Conservation (phyloP, 2,329 filamentous ascomycete species). For the Trichoderma polysporum region DNA sequence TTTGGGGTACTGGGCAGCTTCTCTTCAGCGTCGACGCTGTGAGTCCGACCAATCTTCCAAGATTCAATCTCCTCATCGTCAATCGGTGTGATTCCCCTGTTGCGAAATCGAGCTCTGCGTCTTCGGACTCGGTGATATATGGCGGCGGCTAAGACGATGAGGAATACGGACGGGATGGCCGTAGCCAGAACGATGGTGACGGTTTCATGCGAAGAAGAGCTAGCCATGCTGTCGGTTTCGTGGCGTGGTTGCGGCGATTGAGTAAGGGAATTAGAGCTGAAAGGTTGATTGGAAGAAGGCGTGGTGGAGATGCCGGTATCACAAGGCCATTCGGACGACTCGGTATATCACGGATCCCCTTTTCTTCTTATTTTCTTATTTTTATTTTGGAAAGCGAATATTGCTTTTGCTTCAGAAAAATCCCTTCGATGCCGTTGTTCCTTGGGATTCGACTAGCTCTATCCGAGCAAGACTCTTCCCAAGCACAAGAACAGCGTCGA, state of each 20-base stretch:
- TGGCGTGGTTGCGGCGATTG: not conserved
- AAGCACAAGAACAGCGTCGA: not conserved
- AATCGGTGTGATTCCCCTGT: slow-evolving; percentile 59
- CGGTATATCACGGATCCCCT: not conserved
- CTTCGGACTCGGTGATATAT: slow-evolving; percentile 42
- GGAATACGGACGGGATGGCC: slow-evolving; percentile 46
- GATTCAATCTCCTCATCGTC: slow-evolving; percentile 65
- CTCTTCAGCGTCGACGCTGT: slow-evolving; percentile 27
- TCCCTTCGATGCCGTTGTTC: not conserved
- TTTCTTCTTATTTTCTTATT: not conserved
- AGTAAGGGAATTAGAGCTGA: no score
- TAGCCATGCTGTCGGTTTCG: slow-evolving; percentile 13
- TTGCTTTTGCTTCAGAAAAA: not conserved
- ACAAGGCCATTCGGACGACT: slow-evolving; percentile 17
- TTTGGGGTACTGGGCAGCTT: slow-evolving; percentile 26
- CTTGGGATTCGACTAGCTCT: not conserved
- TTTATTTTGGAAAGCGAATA: not conserved
- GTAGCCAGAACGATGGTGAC: slow-evolving; percentile 54
- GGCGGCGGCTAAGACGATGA: slow-evolving; percentile 36
- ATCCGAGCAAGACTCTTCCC: not conserved
- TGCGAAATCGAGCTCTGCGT: slow-evolving; percentile 45
- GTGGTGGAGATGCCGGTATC: not conserved
- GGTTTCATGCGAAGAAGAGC: slow-evolving; percentile 26
- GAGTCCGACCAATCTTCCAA: slow-evolving; percentile 50
- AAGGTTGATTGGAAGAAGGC: not conserved